phyloP scores from a whole-genome alignment of 2,329 filamentous ascomycete genomes.

The Calycina herbarum region DNA sequence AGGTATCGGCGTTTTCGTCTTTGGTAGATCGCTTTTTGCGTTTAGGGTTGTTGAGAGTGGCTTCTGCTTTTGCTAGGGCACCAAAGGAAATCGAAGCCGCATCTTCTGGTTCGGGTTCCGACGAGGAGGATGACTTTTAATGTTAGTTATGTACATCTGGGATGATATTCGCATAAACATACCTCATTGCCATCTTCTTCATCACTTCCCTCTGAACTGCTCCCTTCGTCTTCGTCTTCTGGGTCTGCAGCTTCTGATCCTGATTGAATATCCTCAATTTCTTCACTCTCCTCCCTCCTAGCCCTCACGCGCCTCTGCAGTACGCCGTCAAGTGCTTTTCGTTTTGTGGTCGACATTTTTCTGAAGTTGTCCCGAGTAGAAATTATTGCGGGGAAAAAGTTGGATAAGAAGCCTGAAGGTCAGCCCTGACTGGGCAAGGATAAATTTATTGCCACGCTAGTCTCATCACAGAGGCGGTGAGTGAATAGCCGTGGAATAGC shows the following conservation, averaged over 20 bases:
- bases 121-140: constrained; percentile 11
- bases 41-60: constrained; percentile 50
- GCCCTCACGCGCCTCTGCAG: constrained; percentile 36
- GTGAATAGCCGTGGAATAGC: background rate
- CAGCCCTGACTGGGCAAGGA: background rate
- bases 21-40: constrained; percentile 37
- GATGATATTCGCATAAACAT: constrained; percentile 3
- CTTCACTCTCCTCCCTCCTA: constrained; percentile 33
- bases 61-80: constrained; percentile 84
- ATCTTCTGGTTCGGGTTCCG: constrained; percentile 28
- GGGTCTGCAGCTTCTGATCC: constrained; percentile 6
- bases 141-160: background rate
- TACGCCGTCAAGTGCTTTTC: constrained; percentile 30
- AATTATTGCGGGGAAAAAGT: constrained; percentile 7
- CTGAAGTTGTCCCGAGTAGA: background rate
- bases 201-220: constrained; percentile 39
- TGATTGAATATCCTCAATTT: constrained; percentile 38
- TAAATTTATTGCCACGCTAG: constrained; percentile 8
- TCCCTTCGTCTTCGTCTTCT: constrained; percentile 30
- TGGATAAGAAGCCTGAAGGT: background rate
- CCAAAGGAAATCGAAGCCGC: constrained; percentile 76
- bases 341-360: constrained; percentile 34
- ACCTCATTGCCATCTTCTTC: constrained; percentile 30
- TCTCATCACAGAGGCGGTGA: background rate
- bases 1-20: constrained; percentile 39